Conservation (phyloP, 1,284 basidiomycete species). For the Ceratobasidium sp. region DNA sequence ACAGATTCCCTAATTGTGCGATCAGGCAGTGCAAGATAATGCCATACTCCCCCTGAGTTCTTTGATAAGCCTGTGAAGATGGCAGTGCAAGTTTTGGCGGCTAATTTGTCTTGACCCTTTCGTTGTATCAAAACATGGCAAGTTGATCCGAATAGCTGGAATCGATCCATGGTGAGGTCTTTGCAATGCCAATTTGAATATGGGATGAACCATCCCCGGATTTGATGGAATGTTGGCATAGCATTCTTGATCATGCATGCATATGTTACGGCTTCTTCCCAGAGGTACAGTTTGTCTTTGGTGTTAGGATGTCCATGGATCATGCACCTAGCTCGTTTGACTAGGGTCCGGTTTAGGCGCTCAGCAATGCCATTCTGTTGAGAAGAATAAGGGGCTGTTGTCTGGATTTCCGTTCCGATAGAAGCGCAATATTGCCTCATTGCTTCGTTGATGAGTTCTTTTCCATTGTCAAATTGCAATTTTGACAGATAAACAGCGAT, state of each 20-base stretch:
- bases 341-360: slow-evolving; percentile 45
- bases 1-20: background rate
- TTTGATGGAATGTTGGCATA: background rate
- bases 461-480: background rate
- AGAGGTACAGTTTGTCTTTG: too few species aligned
- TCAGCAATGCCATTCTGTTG: slow-evolving; percentile 47
- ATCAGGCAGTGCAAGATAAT: slow-evolving; percentile 12
- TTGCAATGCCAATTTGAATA: background rate
- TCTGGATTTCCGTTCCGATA: background rate
- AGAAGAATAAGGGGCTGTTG: slow-evolving; percentile 43
- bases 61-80: background rate
- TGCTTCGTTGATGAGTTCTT: background rate
- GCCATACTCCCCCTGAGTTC: slow-evolving; percentile 20
- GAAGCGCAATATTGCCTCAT: background rate
- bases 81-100: background rate
- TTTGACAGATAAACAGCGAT: background rate
- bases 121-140: slow-evolving; percentile 9
- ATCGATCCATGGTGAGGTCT: background rate
- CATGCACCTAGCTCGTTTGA: slow-evolving; percentile 17
- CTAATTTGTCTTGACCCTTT: too few species aligned
- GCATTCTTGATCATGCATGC: background rate
- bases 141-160: slow-evolving; percentile 1
- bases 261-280: slow-evolving; percentile 11
- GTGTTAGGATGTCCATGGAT: slow-evolving; percentile 6
- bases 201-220: background rate